phyloP scores from a whole-genome alignment of 495 filamentous ascomycete species.

The Hypoxylon rickii region DNA sequence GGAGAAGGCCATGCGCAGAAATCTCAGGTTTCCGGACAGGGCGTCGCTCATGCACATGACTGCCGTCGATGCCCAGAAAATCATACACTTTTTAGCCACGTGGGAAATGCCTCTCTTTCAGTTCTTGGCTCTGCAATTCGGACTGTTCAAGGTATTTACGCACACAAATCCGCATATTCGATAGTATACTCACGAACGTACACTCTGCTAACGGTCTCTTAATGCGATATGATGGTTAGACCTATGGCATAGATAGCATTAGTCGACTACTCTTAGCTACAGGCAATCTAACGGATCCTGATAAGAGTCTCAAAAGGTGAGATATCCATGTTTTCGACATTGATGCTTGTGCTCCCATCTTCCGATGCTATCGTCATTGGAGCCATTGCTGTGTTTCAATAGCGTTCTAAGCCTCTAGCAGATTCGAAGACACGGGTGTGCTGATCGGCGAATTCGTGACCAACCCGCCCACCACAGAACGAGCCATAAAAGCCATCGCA shows the following conservation, averaged over 20 bases:
- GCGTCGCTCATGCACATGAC: conserved; percentile 65
- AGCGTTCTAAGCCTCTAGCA: conserved; percentile 8
- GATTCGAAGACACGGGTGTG: conserved; percentile 64
- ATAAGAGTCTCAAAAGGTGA: conserved; percentile 59
- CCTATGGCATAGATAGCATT: conserved; percentile 70
- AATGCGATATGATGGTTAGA: conserved; percentile 47
- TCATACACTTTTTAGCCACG: conserved; percentile 53
- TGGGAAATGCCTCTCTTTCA: conserved; percentile 64
- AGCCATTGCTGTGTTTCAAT: too few species aligned
- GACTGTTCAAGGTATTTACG: conserved; percentile 61
- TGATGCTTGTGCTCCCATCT: too few species aligned
- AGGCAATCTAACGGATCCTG: conserved; percentile 58
- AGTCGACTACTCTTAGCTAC: conserved; percentile 61
- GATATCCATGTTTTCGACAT: neutral
- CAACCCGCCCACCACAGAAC: conserved; percentile 52
- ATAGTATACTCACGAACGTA: too few species aligned
- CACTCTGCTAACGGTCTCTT: conserved; percentile 2
- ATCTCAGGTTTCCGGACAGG: conserved; percentile 58
- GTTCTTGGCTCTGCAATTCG: conserved; percentile 64
- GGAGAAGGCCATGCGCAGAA: conserved; percentile 48
- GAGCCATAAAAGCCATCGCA: conserved; percentile 57
- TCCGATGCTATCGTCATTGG: too few species aligned
- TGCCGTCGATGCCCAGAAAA: conserved; percentile 60
- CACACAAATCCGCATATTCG: too few species aligned
- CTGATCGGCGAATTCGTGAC: conserved; percentile 57